Percentiles rank a stretch among this genome's conserved stretches.
Evolutionary conservation across 2,329 filamentous ascomycete genomes (phyloP).

Genomic region (Aspergillus sp.): DNA sequence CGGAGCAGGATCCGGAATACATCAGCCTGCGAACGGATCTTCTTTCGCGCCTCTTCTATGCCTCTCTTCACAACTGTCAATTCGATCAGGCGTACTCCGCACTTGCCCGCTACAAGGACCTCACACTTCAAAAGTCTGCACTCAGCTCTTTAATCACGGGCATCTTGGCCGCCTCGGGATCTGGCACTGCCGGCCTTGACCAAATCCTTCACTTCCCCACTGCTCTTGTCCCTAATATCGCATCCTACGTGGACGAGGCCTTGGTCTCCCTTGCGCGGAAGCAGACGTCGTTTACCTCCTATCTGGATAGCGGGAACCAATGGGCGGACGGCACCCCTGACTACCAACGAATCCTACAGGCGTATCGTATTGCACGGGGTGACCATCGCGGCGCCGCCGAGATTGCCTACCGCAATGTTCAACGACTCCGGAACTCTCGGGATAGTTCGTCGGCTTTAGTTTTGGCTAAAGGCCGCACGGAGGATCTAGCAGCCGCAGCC

Average conservation of each 20-base stretch:
- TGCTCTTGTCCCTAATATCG: constrained; percentile 60
- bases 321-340: constrained; percentile 52
- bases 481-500: constrained; percentile 27
- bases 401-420: constrained; percentile 56
- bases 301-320: constrained; percentile 37
- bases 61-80: constrained; percentile 73
- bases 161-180: constrained; percentile 41
- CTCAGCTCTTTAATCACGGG: constrained; percentile 64
- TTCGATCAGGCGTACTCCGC: constrained; percentile 82
- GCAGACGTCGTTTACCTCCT: constrained; percentile 60
- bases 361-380: constrained; percentile 79
- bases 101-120: constrained; percentile 70
- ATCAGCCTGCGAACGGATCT: constrained; percentile 63
- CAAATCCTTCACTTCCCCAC: constrained; percentile 74
- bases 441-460: constrained; percentile 36
- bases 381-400: constrained; percentile 79
- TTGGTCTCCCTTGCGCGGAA: constrained; percentile 70
- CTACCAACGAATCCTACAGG: constrained; percentile 86
- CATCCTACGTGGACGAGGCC: constrained; percentile 75
- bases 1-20: constrained; percentile 38
- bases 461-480: constrained; percentile 35
- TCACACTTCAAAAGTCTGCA: constrained; percentile 68
- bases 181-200: constrained; percentile 49
- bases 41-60: constrained; percentile 79
- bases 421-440: constrained; percentile 46